Evolutionary conservation across 2,329 filamentous ascomycete genomes (phyloP), one percentile per base, ranked within the genome.

Genomic region (Aspergillus ochraceus): DNA sequence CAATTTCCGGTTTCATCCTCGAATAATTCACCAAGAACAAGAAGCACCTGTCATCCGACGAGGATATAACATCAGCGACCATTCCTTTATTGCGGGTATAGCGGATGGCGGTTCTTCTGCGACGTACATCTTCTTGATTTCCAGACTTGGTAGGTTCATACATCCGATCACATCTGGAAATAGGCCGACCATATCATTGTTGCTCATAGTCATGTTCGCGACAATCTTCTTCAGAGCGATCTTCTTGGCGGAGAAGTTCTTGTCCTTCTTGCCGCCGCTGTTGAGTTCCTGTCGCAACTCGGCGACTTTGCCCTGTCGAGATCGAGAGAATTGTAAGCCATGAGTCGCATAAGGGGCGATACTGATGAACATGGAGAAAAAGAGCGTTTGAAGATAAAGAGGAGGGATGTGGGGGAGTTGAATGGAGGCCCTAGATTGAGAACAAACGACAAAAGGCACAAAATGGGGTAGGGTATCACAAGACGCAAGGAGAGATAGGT

Each of bases 151-250:
- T 63, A 99, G 91, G 69, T 91, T 88, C 95, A 99, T 99, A 82
- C 94, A 98, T 64, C 84, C 88, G 68, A 99, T 91, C 61, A 99
- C 90, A 74, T 99, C 95, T 19, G 94, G 92, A 70, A 99, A 99
- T 55, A 99, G 83, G 45, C 92, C 92, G 57, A 98, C 90, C 95
- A 99, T 99, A 77, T 99, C 95, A 74, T 98, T 99, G 80, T 99
- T 99, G 86, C 94, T 98, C 95, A 99, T 99, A 66, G 95, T 99
- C 95, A 99, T 99, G 76, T 99, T 99, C 75, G 95, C 95, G 70
- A 99, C 95, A 68, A 99, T 98, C 84, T 97, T 97, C 85, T 99
- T 99, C 64, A 99, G 84, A 11, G 95, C 93, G 73, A 97, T 96
- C 86, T 98, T 98, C 84, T 98, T 99, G 66, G 88, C 87, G 49